A percentile compares a stretch with the other conserved stretches of the same genome.
Conservation (phyloP, 306 rosid genomes). For the Acacia crassicarpa region DNA sequence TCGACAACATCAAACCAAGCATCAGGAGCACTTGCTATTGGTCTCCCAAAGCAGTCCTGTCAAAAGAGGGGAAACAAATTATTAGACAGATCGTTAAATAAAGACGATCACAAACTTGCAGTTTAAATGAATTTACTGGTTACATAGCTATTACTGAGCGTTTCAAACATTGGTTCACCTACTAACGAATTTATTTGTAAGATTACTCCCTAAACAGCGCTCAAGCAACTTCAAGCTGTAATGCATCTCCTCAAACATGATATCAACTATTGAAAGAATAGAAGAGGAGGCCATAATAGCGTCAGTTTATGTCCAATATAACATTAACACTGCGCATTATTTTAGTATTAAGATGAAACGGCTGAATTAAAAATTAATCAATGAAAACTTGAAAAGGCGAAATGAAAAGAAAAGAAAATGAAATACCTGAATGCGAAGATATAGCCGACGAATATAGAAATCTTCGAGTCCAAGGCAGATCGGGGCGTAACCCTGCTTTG, state of each 20-base stretch:
- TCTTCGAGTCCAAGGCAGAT: constrained; percentile 74
- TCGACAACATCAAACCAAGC: constrained; percentile 83
- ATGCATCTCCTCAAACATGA: background rate
- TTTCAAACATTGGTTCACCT: background rate
- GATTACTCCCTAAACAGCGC: background rate
- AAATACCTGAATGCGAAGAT: constrained; percentile 52
- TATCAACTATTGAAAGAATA: background rate
- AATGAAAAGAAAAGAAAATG: background rate
- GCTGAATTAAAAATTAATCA: background rate
- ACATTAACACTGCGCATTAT: background rate
- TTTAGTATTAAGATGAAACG: background rate
- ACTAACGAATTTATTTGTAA: background rate
- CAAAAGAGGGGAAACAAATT: background rate
- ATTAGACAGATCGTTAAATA: background rate
- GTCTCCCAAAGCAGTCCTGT: constrained; percentile 82
- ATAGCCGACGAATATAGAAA: constrained; percentile 63
- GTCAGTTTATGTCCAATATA: background rate
- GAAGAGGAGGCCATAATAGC: background rate
- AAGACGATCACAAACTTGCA: background rate
- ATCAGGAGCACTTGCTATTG: constrained; percentile 75
- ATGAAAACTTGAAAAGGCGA: background rate
- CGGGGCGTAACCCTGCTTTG: constrained; percentile 61
- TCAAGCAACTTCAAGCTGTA: background rate
- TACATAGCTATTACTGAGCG: background rate
- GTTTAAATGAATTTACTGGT: background rate